A percentile compares a stretch with the other conserved stretches of the same genome.
phyloP scores from a whole-genome alignment of 495 filamentous ascomycete genomes.

The Hypoxylon intermedium region DNA sequence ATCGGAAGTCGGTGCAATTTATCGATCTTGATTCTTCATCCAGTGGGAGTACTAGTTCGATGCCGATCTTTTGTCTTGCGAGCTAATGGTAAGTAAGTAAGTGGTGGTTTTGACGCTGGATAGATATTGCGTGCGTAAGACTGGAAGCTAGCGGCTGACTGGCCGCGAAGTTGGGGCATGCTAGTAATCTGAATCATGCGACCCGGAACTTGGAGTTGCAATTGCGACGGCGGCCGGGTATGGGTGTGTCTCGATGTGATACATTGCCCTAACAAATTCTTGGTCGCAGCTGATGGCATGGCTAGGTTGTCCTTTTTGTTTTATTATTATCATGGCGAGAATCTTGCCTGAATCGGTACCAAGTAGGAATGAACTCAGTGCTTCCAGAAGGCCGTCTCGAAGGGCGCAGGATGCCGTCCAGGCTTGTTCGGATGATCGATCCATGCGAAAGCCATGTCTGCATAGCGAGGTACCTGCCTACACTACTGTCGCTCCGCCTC shows the following conservation, averaged over 20 bases:
- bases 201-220: conserved; percentile 12
- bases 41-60: conserved; percentile 14
- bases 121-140: not conserved
- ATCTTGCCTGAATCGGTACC: not conserved
- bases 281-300: conserved; percentile 4
- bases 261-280: not conserved
- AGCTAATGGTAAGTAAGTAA: not conserved
- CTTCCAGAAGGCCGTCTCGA: no score
- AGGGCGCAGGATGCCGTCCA: not conserved
- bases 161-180: conserved; percentile 2
- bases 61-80: conserved; percentile 3
- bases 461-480: not conserved
- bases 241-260: conserved; percentile 9
- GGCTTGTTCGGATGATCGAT: conserved; percentile 14
- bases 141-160: not conserved
- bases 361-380: not conserved
- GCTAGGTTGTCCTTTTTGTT: not conserved
- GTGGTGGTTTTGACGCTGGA: no score
- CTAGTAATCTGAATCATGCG: conserved; percentile 20
- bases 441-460: conserved; percentile 18
- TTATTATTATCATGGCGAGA: not conserved
- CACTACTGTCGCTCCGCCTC: conserved; percentile 4
- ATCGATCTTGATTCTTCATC: conserved; percentile 19
- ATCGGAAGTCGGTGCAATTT: not conserved
- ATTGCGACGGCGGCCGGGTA: conserved; percentile 15